Evolutionary conservation across 371 early-diverging fungal genomes (phyloP), one percentile per base, ranked within the genome.

Genomic region (Dinochytrium kinnereticum): DNA sequence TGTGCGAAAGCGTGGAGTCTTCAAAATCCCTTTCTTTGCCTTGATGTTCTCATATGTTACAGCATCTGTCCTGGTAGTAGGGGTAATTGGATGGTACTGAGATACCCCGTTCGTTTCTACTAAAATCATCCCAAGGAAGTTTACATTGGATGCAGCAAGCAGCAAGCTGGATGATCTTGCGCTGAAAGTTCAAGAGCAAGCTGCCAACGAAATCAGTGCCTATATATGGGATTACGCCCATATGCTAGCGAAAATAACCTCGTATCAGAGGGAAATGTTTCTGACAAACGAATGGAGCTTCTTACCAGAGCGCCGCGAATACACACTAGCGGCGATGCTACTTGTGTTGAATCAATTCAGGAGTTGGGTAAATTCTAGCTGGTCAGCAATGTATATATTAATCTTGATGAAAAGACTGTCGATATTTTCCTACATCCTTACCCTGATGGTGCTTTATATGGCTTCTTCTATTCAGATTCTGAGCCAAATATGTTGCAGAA

Each of bases 11-110:
- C 3, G 61, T 13, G 61, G 61, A 3, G 34, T 61, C 5, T 61
- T 61, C 34, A 61, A 70, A 59, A 70, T 70, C 51, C 70, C 70
- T 13, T 70, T 70, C 33, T 70, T 70, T 34, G 70, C 61, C 1
- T 38, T 70, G 21, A 70, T 70, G 33, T 70, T 70, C 36, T 31
- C 39, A n/a, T 70, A 70, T 33, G 34, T 70, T 26, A 59, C 70
- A 7, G 70, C 59, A 24, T 59, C 59, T 15, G 55, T 59, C 17
- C 10, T 70, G 26, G 40, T 59, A 19, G 70, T 70, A 38, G 70
- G 70, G 7, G 39, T 70, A 34, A 59, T 70, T 39, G 70, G 70
- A 70, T 70, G 70, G 70, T 70, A 28, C 13, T 3, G 49, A 37
- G 24, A 53, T 44, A 44, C 7, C 44, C n/a, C 19, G 19, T 44